These are phyloP conservation scores for Hymenotorrendiella dingleyae DNA, from an alignment of 2,329 filamentous ascomycete genomes.

Conservation along the genomic window DNA sequence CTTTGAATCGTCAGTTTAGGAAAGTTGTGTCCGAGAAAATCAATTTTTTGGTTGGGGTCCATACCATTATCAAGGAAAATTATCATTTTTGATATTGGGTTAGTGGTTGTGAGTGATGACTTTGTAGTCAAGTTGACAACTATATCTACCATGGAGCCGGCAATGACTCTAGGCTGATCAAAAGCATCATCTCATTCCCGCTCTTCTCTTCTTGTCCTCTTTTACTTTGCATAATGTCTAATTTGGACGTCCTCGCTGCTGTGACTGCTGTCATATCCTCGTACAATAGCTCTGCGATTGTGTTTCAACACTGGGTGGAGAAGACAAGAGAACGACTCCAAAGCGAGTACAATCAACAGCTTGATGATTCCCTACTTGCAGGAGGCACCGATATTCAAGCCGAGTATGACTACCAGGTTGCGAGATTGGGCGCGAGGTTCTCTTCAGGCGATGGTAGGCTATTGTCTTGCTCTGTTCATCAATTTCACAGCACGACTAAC, in stretches of 20 bases:
- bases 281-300: conserved; percentile 6
- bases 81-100: too few species aligned
- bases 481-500: not conserved
- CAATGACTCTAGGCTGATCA: too few species aligned
- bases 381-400: conserved; percentile 6
- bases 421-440: conserved; percentile 7
- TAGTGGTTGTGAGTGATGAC: too few species aligned
- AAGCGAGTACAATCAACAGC: conserved; percentile 2
- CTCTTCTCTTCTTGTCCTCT: not conserved
- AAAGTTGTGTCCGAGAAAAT: too few species aligned
- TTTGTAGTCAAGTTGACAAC: too few species aligned
- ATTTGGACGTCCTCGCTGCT: conserved; percentile 7
- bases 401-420: conserved; percentile 8
- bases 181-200: too few species aligned
- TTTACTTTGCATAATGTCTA: conserved; percentile 5
- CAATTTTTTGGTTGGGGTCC: too few species aligned
- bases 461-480: not conserved
- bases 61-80: too few species aligned
- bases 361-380: conserved; percentile 5
- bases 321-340: conserved; percentile 3
- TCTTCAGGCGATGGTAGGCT: conserved; percentile 6
- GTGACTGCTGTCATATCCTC: conserved; percentile 6
- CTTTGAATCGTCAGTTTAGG: too few species aligned
- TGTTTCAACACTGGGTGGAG: conserved; percentile 5
- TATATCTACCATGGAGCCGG: too few species aligned